phyloP scores from a whole-genome alignment of 2,329 filamentous ascomycete genomes.

The Botrytis byssoidea region DNA sequence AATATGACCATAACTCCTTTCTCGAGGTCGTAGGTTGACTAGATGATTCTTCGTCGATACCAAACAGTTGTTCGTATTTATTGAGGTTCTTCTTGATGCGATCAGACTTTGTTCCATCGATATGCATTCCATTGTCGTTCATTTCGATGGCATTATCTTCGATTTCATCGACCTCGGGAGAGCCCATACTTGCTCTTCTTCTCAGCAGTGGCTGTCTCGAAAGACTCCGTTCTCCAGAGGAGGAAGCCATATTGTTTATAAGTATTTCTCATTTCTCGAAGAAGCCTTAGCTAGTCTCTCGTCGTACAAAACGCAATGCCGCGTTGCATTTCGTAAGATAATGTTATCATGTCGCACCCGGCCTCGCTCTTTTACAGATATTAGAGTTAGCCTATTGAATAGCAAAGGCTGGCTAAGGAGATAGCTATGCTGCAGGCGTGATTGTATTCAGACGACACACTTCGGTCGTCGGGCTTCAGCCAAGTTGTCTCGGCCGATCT shows the following conservation, averaged over 20 bases:
- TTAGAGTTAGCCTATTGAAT: not conserved
- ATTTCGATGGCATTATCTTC: constrained; percentile 18
- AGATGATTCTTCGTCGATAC: constrained; percentile 40
- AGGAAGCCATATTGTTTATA: constrained; percentile 10
- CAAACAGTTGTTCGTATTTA: constrained; percentile 42
- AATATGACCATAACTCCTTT: constrained; percentile 45
- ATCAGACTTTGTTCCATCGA: constrained; percentile 25
- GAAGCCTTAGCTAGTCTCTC: constrained; percentile 3
- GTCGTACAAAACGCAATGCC: constrained; percentile 4
- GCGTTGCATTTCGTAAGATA: not conserved
- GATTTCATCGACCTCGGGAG: constrained; percentile 15
- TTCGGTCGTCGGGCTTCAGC: not conserved
- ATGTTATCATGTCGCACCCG: constrained; percentile 2
- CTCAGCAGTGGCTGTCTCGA: constrained; percentile 7
- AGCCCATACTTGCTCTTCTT: constrained; percentile 5
- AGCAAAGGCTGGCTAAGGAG: not conserved
- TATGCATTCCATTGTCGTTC: constrained; percentile 16
- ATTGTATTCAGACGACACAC: not conserved
- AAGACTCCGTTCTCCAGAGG: not conserved
- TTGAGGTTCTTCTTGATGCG: constrained; percentile 29
- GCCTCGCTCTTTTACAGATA: not conserved
- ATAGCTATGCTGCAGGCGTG: not conserved
- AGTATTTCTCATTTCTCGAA: not conserved
- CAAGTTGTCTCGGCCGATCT: not conserved
- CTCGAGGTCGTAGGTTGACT: constrained; percentile 43